Conservation (phyloP, 2,329 filamentous ascomycete species). For the Ascochyta viciae-villosae region DNA sequence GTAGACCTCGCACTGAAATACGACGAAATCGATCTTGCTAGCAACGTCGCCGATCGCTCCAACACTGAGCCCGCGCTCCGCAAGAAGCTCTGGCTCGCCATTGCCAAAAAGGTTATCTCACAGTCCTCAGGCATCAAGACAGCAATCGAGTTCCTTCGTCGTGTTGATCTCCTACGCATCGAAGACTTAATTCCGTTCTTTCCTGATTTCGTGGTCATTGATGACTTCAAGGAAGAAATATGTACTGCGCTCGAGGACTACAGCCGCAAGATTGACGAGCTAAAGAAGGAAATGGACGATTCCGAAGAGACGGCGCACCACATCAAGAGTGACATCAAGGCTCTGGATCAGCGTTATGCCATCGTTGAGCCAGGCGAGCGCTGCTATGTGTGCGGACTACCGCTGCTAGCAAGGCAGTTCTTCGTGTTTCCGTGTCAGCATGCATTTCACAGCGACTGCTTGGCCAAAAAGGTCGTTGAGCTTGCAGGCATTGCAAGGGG, state of each 20-base stretch:
- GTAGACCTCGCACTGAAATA: constrained; percentile 92
- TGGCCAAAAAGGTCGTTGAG: constrained; percentile 85
- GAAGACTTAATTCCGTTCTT: constrained; percentile 99
- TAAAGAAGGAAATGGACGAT: constrained; percentile 96
- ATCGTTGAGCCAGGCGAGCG: constrained; percentile 96
- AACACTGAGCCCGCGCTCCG: constrained; percentile 79
- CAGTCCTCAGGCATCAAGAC: constrained; percentile 82
- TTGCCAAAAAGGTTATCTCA: constrained; percentile 92
- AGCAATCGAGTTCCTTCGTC: constrained; percentile 90
- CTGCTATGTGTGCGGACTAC: constrained; percentile 87
- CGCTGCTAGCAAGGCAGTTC: constrained; percentile 88
- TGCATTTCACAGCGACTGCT: constrained; percentile 93
- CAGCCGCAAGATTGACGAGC: constrained; percentile 82
- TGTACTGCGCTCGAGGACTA: constrained; percentile 94
- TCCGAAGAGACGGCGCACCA: constrained; percentile 85
- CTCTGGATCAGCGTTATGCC: constrained; percentile 86
- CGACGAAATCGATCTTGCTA: constrained; percentile 86
- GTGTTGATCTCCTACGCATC: constrained; percentile 89
- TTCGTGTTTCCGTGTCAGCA: constrained; percentile 99
- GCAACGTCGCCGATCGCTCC: constrained; percentile 85
- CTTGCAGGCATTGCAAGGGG: constrained; percentile 78
- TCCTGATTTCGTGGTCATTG: constrained; percentile 97
- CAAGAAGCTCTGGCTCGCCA: constrained; percentile 94
- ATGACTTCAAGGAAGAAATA: constrained; percentile 99
- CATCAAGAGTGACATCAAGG: constrained; percentile 87